Base-by-base conservation (phyloP, 257 asterid species). In the Scutellaria galericulata region DNA sequence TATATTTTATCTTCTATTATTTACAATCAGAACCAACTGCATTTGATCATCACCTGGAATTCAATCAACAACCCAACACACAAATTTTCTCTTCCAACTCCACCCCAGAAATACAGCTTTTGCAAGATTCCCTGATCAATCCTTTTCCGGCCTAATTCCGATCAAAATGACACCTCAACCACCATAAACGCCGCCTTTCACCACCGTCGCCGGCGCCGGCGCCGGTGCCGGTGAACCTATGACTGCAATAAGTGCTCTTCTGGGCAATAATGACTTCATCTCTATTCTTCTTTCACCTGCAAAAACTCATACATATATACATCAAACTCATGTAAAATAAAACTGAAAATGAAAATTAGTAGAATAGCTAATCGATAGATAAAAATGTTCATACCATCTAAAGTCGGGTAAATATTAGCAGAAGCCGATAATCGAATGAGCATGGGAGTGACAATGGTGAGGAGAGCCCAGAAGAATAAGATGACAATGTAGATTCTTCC, bases 401-500 rank as follows among this genome's bases (percentile, higher is more conserved):
- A 70, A 59, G 76, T 64, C 0, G 51, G 12, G 40, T 78, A 31
- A 12, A 78, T 75, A 79, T 80, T 88, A 15, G 98, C 91, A 6
- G 89, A 82, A 64, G 89, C 89, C 8, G 98, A 86, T 63, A 86
- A 56, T 15, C 90, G 89, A 11, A 92, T 66, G 18, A 92, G 97
- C 27, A 67, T 80, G 0, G 98, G 97, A 67, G 97, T 90, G 72
- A 92, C 74, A 3, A 86, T 59, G 58, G 90, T 82, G 74, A 90
- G 96, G 14, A 84, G 70, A 64, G 88, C 98, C 98, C 98, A 92
- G 79, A 81, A 81, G 75, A 82, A 72, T 64, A 92, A 74, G 52
- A 92, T 85, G 73, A 92, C 75, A 20, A 86, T 79, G 47, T 90
- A 70, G 7, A 59, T 83, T 87, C 97, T 88, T 62, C 74, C 91